phyloP scores from a whole-genome alignment of 371 early-diverging fungal species.

The Mucor velutinosus region DNA sequence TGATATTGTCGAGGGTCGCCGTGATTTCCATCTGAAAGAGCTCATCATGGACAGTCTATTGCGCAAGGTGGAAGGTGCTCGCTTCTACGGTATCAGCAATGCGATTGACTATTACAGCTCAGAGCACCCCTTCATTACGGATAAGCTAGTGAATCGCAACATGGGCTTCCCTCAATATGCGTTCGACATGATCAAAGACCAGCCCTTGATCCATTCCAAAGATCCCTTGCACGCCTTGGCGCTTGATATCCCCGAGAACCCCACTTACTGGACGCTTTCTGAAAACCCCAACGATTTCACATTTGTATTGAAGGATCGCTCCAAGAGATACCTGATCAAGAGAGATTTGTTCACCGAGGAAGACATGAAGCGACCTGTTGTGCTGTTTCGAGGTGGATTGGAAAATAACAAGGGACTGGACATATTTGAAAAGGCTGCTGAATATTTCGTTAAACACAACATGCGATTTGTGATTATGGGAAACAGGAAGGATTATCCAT shows the following conservation, averaged over 20 bases:
- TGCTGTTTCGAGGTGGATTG: conserved; percentile 59
- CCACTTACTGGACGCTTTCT: conserved; percentile 33
- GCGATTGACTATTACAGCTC: conserved; percentile 56
- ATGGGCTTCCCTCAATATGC: conserved; percentile 53
- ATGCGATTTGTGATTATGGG: conserved; percentile 64
- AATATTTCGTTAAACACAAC: conserved; percentile 45
- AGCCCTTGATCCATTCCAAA: conserved; percentile 9
- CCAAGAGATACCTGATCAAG: conserved; percentile 52
- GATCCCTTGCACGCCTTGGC: conserved; percentile 18
- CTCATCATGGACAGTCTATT: conserved; percentile 60
- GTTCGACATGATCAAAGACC: conserved; percentile 25
- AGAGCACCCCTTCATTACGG: conserved; percentile 59
- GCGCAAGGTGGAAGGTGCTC: conserved; percentile 49
- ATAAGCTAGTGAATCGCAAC: conserved; percentile 38
- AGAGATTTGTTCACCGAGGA: conserved; percentile 43
- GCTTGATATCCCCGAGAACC: conserved; percentile 13
- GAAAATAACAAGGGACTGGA: conserved; percentile 49
- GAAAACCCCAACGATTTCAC: conserved; percentile 38
- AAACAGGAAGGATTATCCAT: conserved; percentile 54
- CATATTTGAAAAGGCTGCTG: conserved; percentile 46
- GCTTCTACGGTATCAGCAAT: conserved; percentile 64
- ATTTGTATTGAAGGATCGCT: conserved; percentile 51
- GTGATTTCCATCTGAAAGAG: conserved; percentile 65
- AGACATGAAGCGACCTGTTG: conserved; percentile 56
- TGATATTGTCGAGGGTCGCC: conserved; percentile 61